A percentile compares a stretch with the other conserved stretches of the same genome.
Conservation (phyloP, 768 basidiomycete genomes). For the Mycena galericulata region DNA sequence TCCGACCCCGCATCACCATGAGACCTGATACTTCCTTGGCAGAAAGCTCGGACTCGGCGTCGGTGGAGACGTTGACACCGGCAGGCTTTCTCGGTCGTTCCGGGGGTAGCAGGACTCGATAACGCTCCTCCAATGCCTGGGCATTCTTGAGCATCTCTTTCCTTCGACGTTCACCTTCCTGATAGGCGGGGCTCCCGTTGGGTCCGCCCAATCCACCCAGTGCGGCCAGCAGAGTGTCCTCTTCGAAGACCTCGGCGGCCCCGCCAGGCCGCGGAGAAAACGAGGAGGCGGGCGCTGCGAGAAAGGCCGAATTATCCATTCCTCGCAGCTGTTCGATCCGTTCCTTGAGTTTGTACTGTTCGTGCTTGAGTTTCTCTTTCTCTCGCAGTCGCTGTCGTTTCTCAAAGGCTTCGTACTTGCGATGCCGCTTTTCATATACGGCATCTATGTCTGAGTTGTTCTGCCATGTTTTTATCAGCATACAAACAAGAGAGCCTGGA, state of each 20-base stretch:
- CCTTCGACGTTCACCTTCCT: conserved; percentile 81
- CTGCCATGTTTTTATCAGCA: conserved; percentile 52
- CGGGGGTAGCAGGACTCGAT: conserved; percentile 78
- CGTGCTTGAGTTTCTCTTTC: conserved; percentile 92
- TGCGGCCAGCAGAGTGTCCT: conserved; percentile 33
- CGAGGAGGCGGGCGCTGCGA: conserved; percentile 66
- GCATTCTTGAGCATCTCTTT: conserved; percentile 82
- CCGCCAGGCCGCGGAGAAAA: conserved; percentile 59
- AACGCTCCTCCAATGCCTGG: conserved; percentile 74
- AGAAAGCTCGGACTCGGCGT: conserved; percentile 39
- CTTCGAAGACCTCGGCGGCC: conserved; percentile 40
- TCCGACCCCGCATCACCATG: conserved; percentile 44
- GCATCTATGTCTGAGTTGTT: conserved; percentile 81
- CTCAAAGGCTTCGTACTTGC: conserved; percentile 89
- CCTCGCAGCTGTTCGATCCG: conserved; percentile 85
- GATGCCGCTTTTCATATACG: conserved; percentile 84
- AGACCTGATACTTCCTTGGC: conserved; percentile 24
- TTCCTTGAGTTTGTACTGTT: conserved; percentile 92
- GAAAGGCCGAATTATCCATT: conserved; percentile 80
- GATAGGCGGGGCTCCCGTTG: conserved; percentile 52
- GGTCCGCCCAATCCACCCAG: conserved; percentile 41
- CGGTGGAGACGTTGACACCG: conserved; percentile 36
- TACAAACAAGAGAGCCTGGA: conserved; percentile 19
- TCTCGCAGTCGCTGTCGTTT: conserved; percentile 87
- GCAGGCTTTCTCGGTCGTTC: conserved; percentile 58